Base-by-base conservation (phyloP, 495 filamentous ascomycete genomes). In the Penicillium macrosclerotiorum region DNA sequence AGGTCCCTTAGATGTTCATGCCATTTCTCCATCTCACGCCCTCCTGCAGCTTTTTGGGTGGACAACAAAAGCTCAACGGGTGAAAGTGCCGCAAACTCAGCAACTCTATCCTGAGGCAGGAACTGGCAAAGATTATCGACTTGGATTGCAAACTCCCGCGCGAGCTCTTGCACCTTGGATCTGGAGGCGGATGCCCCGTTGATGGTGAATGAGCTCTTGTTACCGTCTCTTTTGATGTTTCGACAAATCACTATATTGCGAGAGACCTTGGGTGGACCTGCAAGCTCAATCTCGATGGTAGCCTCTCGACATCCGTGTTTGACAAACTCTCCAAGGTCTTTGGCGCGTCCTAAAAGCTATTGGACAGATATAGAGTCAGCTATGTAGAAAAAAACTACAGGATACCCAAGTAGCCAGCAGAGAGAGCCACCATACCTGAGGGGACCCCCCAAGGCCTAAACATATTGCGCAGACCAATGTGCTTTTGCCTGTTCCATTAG, bases 61-160 rank as follows among this genome's bases (percentile, higher is more conserved):
- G 90, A 85, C 29, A 78, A 71, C 2, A 99, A 76, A 13, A 96
- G 75, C n/a, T 94, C 86, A n/a, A 90, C 72, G 0, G 90, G 86
- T 5, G 81, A 85, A 50, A 96, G 75, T 11, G 79, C 86, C 8
- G 93, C 89, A 59, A 99, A 99, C 50, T 96, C 90, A 18, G 89
- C 88, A 5, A 99, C 94, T 56, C 90, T 87, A 60, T 99, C 93
- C 63, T 99, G 93, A 1, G 93, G 93, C 26, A 99, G 75, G 55
- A 99, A 99, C 66, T 97, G 93, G 62, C 93, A 99, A 2, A 97
- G 75, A 54, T 99, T 99, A 67, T 97, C 93, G 58, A 97, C 85
- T 65, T 97, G 94, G 26, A 97, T 96, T 17, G 82, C 77, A 44
- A 94, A 83, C 0, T 71, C 76, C 37, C 70, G 80, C 13, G 81